A percentile compares a stretch with the other conserved stretches of the same genome.
Conservation (phyloP, 2,329 filamentous ascomycete species). For the Pyrenophora seminiperda region DNA sequence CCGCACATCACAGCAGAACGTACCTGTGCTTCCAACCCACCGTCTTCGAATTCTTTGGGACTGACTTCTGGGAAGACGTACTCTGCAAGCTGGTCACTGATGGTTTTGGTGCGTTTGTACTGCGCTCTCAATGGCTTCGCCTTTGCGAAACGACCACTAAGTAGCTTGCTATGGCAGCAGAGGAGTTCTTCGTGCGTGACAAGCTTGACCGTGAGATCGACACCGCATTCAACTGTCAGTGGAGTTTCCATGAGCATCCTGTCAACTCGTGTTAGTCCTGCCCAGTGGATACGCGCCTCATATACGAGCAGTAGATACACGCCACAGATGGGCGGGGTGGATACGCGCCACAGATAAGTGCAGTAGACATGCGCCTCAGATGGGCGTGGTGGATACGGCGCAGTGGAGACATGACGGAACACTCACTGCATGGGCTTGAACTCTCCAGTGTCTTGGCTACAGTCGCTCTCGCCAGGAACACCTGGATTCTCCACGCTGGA, state of each 20-base stretch:
- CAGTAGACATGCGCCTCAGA: too few species aligned
- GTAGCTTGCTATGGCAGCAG: slow-evolving; percentile 17
- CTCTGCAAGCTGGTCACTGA: background rate
- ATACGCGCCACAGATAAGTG: too few species aligned
- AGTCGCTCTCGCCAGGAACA: background rate
- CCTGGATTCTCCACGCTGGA: background rate
- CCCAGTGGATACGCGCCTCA: too few species aligned
- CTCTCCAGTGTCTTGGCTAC: background rate
- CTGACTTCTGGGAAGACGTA: background rate
- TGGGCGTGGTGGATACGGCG: too few species aligned
- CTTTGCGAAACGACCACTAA: background rate
- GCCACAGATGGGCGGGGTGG: too few species aligned
- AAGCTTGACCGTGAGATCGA: slow-evolving; percentile 4
- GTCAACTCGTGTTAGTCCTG: background rate
- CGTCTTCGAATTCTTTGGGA: slow-evolving; percentile 1
- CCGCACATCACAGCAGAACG: background rate
- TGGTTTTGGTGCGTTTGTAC: slow-evolving; percentile 1
- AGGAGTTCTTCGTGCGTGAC: slow-evolving; percentile 20
- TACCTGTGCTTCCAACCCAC: slow-evolving; percentile 1
- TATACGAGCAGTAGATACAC: too few species aligned
- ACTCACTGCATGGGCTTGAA: slow-evolving; percentile 8
- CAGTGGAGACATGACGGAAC: too few species aligned
- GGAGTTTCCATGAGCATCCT: slow-evolving; percentile 17
- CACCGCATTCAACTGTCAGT: slow-evolving; percentile 23
- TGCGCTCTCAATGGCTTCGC: slow-evolving; percentile 1